phyloP scores from a whole-genome alignment of 2,329 filamentous ascomycete species.

The Cladosporium sp. region DNA sequence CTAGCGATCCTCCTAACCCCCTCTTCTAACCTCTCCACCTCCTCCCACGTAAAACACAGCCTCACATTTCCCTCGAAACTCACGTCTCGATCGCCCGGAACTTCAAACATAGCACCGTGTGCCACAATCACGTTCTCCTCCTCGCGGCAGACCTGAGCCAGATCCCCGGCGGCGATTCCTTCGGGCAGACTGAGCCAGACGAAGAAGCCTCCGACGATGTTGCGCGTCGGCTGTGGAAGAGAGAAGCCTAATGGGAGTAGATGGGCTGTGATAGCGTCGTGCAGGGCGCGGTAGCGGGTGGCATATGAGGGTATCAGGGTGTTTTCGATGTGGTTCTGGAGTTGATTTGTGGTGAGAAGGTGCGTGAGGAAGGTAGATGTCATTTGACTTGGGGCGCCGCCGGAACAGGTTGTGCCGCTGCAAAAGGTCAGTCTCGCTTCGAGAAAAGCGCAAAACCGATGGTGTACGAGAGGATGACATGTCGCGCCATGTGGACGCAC shows the following conservation, averaged over 20 bases:
- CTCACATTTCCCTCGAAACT: constrained; percentile 58
- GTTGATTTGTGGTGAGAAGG: constrained; percentile 47
- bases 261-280: constrained; percentile 53
- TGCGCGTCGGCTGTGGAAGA: constrained; percentile 38
- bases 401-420: constrained; percentile 54
- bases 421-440: constrained; percentile 3
- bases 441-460: neutral
- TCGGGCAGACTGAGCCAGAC: constrained; percentile 68
- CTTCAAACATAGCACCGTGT: constrained; percentile 63
- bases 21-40: constrained; percentile 60
- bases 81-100: constrained; percentile 43
- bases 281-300: constrained; percentile 50
- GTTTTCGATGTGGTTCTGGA: constrained; percentile 50
- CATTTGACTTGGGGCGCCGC: constrained; percentile 57
- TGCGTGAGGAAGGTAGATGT: constrained; percentile 53
- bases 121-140: constrained; percentile 66
- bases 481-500: neutral
- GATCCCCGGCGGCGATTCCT: constrained; percentile 47
- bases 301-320: constrained; percentile 54
- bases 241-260: constrained; percentile 60
- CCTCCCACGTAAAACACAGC: constrained; percentile 69
- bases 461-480: neutral
- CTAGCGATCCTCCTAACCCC: constrained; percentile 60
- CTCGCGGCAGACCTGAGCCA: constrained; percentile 54
- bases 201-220: constrained; percentile 75